Conservation (phyloP, 2,329 filamentous ascomycete species). For the Aureobasidium sp. region DNA sequence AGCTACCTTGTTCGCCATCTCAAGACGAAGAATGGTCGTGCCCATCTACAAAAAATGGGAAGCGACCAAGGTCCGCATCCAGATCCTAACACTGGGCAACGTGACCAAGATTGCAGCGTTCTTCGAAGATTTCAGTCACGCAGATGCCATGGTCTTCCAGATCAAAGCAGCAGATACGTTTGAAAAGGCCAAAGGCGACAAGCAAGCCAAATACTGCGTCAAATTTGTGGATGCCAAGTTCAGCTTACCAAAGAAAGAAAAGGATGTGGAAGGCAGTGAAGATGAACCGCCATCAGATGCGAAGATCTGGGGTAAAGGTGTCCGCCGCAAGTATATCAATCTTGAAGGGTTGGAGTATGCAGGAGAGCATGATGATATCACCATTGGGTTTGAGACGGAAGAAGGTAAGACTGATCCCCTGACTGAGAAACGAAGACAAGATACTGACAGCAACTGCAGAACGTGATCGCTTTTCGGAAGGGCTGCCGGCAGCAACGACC, state of each 20-base stretch:
- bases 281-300: slow-evolving; percentile 42
- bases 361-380: slow-evolving; percentile 87
- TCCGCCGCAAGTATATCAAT: slow-evolving; percentile 69
- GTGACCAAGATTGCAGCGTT: slow-evolving; percentile 75
- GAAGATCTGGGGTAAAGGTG: slow-evolving; percentile 44
- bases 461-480: slow-evolving; percentile 39
- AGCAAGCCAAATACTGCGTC: slow-evolving; percentile 52
- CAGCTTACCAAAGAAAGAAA: slow-evolving; percentile 59
- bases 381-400: slow-evolving; percentile 74
- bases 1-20: slow-evolving; percentile 70
- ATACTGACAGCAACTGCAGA: slow-evolving; percentile 31
- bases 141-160: slow-evolving; percentile 81
- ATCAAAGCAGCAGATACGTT: slow-evolving; percentile 79
- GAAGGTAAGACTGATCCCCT: slow-evolving; percentile 25
- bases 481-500: slow-evolving; percentile 38
- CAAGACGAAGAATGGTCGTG: slow-evolving; percentile 68
- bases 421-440: background rate
- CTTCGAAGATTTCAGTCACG: slow-evolving; percentile 81
- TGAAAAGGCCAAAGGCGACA: slow-evolving; percentile 48
- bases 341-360: slow-evolving; percentile 83
- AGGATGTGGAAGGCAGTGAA: slow-evolving; percentile 46
- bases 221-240: slow-evolving; percentile 89
- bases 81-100: slow-evolving; percentile 68
- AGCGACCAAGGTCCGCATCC: slow-evolving; percentile 69
- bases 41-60: slow-evolving; percentile 95